Percentiles rank a stretch among this genome's conserved stretches.
Evolutionary conservation across 2,329 filamentous ascomycete species (phyloP).

Genomic region (Zymoseptoria pseudotritici): DNA sequence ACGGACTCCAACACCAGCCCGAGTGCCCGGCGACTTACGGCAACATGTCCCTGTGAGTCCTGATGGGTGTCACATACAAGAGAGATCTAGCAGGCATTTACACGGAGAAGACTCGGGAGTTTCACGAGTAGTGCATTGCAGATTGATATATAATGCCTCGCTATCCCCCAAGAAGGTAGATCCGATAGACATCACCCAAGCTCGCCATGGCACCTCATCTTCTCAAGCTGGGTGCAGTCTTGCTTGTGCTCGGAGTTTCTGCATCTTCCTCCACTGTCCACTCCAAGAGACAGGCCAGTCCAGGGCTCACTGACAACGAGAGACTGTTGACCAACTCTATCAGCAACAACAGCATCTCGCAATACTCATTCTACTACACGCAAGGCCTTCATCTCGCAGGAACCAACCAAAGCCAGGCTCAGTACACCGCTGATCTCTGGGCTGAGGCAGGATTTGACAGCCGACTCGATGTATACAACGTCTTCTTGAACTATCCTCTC

Average conservation of each 20-base stretch:
- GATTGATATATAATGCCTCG: neutral
- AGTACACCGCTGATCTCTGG: slow-evolving; percentile 42
- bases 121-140: neutral
- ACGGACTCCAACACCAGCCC: neutral
- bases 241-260: neutral
- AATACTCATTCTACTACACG: slow-evolving; percentile 35
- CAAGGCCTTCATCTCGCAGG: slow-evolving; percentile 42
- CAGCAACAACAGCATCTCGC: slow-evolving; percentile 32
- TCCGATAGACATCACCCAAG: neutral
- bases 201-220: neutral
- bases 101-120: too few relatives aligned
- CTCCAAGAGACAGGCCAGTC: neutral
- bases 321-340: slow-evolving; percentile 35
- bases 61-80: neutral
- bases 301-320: slow-evolving; percentile 29
- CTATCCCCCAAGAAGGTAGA: neutral
- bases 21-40: neutral
- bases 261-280: neutral
- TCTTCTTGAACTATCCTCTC: slow-evolving; percentile 41
- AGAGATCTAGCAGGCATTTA: too few relatives aligned
- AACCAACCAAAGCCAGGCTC: slow-evolving; percentile 39
- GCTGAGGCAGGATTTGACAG: slow-evolving; percentile 37
- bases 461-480: slow-evolving; percentile 32
- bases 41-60: neutral
- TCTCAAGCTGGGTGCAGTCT: neutral